Base-by-base conservation (phyloP, 2,329 filamentous ascomycete species). In the Epichloe sylvatica region DNA sequence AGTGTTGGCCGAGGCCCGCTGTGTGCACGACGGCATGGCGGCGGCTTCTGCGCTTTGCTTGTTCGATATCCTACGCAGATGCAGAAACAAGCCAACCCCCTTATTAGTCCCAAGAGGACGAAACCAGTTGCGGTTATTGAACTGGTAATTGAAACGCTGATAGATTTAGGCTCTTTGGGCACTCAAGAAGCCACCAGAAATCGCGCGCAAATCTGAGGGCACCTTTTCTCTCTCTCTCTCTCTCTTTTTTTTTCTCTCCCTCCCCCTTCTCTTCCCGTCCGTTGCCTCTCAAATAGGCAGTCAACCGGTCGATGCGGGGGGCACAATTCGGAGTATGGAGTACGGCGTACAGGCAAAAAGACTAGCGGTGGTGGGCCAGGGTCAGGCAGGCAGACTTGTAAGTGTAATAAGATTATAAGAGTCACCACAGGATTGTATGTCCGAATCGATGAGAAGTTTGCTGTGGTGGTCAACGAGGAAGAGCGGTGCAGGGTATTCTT, bases 1-100 rank as follows among this genome's bases (percentile, higher is more conserved):
- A 19, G 51, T 47, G 44, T 53, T 56, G 46, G 54, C 51, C 50
- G 56, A 52, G 30, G 52, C 47, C 42, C 54, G 50, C 39, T 52
- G 53, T 21, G 53, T 44, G 9, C 49, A 46, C 34, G 53, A 46
- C 30, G 51, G 49, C 52, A 56, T 56, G 25, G 25, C 25, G 52
- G 37, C 45, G 37, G 33, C 35, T 34, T 42, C 7, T 34, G 37
- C 40, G 19, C 21, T 35, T 42, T 48, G 38, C 37, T 23, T 35
- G 15, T 12, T 30, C n/a, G 36, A 7, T 30, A 21, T 19, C 6
- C 8, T 41, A 21, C 39, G 6, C n/a, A 30, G 9, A 21, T 30
- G 8, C 30, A 30, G 30, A 39, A 37, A 38, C 4, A 39, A 46
- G 34, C 30, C 30, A 37, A 46, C 9, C 40, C 40, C 40, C 23